A percentile compares a stretch with the other conserved stretches of the same genome.
Evolutionary conservation across 768 basidiomycete species (phyloP).

Genomic region (Filobasidium floriforme): DNA sequence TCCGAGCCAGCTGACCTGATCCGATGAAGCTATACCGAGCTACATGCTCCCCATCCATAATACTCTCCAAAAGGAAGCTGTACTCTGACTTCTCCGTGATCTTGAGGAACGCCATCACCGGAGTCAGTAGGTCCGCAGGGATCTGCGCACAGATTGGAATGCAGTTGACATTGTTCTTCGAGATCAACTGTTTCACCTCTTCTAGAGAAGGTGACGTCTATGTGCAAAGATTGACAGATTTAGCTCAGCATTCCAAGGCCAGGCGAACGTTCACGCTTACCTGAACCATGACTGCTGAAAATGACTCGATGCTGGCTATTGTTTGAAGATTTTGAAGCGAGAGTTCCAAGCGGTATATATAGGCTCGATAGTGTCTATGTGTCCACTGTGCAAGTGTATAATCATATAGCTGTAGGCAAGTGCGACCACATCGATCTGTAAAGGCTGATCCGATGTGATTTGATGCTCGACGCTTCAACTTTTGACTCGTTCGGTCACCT

Average conservation of each 20-base stretch:
- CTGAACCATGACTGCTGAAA: no score
- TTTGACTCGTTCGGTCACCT: not conserved
- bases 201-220: constrained; percentile 55
- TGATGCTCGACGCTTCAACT: not conserved
- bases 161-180: constrained; percentile 80
- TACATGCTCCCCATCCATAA: constrained; percentile 79
- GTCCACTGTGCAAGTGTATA: no score
- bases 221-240: not conserved
- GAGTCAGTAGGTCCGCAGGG: constrained; percentile 91
- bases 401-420: no score
- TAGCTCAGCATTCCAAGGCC: not conserved
- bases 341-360: no score
- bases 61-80: constrained; percentile 90
- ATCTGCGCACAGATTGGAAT: constrained; percentile 87
- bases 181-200: constrained; percentile 65
- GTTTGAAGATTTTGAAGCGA: no score
- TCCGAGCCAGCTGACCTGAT: constrained; percentile 56
- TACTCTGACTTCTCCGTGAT: constrained; percentile 86
- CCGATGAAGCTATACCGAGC: constrained; percentile 96
- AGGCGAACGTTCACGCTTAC: no score
- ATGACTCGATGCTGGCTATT: no score
- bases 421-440: no score
- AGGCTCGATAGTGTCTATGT: no score
- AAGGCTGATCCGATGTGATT: no score
- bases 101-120: constrained; percentile 91